Conservation (phyloP, 208 protist genomes). For the Strigomonas galati region DNA sequence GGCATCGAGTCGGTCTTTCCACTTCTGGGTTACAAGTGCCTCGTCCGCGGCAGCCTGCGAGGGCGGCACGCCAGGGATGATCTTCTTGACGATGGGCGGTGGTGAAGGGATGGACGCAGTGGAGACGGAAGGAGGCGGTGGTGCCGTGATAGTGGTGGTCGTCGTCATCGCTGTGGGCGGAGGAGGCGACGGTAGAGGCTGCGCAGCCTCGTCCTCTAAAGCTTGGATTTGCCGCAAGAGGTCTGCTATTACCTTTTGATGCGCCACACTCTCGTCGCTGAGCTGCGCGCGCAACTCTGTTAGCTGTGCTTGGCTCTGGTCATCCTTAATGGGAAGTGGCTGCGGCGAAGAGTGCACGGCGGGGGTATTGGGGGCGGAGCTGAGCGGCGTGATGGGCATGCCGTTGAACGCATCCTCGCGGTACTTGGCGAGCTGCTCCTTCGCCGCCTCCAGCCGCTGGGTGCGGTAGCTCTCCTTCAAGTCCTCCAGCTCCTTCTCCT, state of each 20-base stretch:
- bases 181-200: background rate
- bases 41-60: constrained; percentile 8
- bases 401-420: background rate
- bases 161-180: background rate
- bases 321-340: no score
- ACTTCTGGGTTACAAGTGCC: background rate
- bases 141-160: background rate
- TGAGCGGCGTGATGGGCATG: no score
- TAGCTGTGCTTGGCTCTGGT: no score
- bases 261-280: no score
- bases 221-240: background rate
- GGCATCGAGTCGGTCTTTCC: background rate
- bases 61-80: background rate
- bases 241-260: no score
- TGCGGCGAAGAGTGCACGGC: no score
- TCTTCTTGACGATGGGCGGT: background rate
- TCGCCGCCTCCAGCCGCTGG: constrained; percentile 20
- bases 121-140: background rate
- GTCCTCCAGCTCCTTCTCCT: constrained; percentile 23
- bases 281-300: no score
- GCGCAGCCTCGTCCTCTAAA: background rate
- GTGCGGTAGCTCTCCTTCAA: constrained; percentile 26
- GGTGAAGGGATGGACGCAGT: no score
- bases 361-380: no score
- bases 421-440: constrained; percentile 11